phyloP scores from a whole-genome alignment of 2,329 filamentous ascomycete genomes.

The Monilinia fructigena region DNA sequence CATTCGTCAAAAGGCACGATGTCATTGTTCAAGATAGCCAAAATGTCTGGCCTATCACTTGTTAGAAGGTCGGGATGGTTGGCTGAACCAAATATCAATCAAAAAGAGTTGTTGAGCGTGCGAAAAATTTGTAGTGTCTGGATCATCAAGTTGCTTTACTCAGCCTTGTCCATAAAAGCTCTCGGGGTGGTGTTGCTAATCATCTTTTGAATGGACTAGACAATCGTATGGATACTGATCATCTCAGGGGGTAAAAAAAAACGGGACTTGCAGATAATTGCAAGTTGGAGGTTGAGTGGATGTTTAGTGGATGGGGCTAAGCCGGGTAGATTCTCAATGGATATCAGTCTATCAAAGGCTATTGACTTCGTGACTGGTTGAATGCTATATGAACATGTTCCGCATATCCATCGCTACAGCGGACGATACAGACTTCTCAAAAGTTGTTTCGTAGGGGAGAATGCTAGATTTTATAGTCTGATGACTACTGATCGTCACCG shows the following conservation, averaged over 20 bases:
- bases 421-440: not conserved
- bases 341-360: not conserved
- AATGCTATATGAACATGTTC: not conserved
- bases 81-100: constrained; percentile 57
- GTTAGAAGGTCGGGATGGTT: constrained; percentile 68
- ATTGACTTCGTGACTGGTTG: not conserved
- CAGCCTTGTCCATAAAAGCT: not conserved
- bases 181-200: not conserved
- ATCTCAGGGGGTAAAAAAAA: no score
- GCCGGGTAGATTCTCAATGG: not conserved
- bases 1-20: no score
- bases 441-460: not conserved
- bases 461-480: not conserved
- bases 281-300: not conserved
- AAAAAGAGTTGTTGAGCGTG: constrained; percentile 45
- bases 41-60: constrained; percentile 36
- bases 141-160: constrained; percentile 27
- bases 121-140: constrained; percentile 47
- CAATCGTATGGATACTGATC: no score
- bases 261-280: no score
- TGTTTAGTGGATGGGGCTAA: not conserved
- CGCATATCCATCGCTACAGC: not conserved
- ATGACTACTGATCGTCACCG: not conserved
- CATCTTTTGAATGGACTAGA: not conserved
- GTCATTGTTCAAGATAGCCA: no score